A percentile compares a stretch with the other conserved stretches of the same genome.
Evolutionary conservation across 1,139 yeast species (phyloP).

Genomic region (Sugiyamaella japonica): DNA sequence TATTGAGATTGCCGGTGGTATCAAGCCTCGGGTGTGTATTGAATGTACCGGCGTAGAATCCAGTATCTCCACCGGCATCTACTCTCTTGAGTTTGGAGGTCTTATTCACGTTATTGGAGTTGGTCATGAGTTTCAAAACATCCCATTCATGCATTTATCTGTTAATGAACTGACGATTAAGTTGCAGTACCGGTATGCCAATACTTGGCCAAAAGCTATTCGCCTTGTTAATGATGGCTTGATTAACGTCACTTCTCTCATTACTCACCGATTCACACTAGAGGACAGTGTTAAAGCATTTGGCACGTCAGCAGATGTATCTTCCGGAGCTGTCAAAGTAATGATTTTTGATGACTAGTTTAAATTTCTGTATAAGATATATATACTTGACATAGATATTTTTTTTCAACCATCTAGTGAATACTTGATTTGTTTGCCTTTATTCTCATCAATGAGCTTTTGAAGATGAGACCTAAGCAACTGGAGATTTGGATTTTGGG

Average conservation of each 20-base stretch:
- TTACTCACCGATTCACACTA: slow-evolving; percentile 76
- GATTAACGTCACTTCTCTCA: slow-evolving; percentile 62
- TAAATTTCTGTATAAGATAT: not conserved
- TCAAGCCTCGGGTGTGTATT: slow-evolving; percentile 62
- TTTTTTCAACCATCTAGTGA: slow-evolving; percentile 48
- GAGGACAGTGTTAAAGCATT: slow-evolving; percentile 80
- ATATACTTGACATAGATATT: not conserved
- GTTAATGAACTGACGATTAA: slow-evolving; percentile 68
- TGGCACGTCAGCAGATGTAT: slow-evolving; percentile 53
- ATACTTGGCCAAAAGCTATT: slow-evolving; percentile 74
- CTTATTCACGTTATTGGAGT: slow-evolving; percentile 74
- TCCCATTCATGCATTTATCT: slow-evolving; percentile 74
- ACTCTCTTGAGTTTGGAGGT: slow-evolving; percentile 61
- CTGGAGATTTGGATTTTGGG: slow-evolving; percentile 44
- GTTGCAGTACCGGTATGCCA: slow-evolving; percentile 79
- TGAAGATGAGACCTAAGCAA: slow-evolving; percentile 44
- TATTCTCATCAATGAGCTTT: slow-evolving; percentile 45
- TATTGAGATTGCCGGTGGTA: slow-evolving; percentile 44
- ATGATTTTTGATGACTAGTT: slow-evolving; percentile 52
- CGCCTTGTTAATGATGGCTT: slow-evolving; percentile 61
- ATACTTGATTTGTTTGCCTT: slow-evolving; percentile 47
- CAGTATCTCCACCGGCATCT: slow-evolving; percentile 64
- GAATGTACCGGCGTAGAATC: slow-evolving; percentile 73
- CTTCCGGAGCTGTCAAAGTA: slow-evolving; percentile 59
- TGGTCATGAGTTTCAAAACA: slow-evolving; percentile 62